Conservation (phyloP, 164 flowering plant genomes). For the grape (Vitis vinifera) region DNA sequence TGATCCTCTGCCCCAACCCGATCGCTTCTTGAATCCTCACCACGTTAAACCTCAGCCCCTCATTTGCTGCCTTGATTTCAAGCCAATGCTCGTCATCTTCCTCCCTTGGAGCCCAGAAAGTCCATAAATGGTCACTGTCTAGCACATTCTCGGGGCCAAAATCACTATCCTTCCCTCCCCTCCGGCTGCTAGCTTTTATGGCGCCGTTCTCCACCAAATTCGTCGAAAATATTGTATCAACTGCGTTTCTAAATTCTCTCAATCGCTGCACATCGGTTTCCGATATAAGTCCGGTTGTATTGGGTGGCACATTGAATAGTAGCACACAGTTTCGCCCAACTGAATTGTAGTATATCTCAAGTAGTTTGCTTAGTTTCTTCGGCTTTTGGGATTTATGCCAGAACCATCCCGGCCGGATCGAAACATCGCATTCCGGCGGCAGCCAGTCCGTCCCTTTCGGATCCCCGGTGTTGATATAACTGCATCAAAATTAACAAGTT, state of each 20-base stretch:
- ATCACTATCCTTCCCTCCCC: conserved; percentile 53
- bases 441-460: conserved; percentile 77
- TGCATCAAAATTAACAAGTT: conserved; percentile 23
- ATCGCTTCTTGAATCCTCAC: conserved; percentile 90
- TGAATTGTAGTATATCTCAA: conserved; percentile 81
- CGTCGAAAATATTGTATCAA: conserved; percentile 58
- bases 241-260: conserved; percentile 51
- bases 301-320: conserved; percentile 88
- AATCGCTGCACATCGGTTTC: conserved; percentile 53
- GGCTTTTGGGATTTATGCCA: conserved; percentile 83
- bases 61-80: conserved; percentile 37
- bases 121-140: conserved; percentile 74
- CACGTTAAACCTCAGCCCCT: conserved; percentile 67
- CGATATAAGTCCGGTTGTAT: conserved; percentile 70
- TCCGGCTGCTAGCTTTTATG: conserved; percentile 70
- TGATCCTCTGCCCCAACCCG: conserved; percentile 86
- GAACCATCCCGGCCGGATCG: conserved; percentile 85
- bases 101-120: conserved; percentile 85
- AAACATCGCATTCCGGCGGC: conserved; percentile 92
- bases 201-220: conserved; percentile 51
- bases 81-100: conserved; percentile 56
- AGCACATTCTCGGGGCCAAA: conserved; percentile 66
- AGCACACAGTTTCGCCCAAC: conserved; percentile 86
- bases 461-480: conserved; percentile 75
- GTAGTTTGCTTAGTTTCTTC: conserved; percentile 59